These are phyloP conservation scores for Basidiobolus meristosporus DNA, from an alignment of 371 early-diverging fungal genomes.

Conservation along the genomic window DNA sequence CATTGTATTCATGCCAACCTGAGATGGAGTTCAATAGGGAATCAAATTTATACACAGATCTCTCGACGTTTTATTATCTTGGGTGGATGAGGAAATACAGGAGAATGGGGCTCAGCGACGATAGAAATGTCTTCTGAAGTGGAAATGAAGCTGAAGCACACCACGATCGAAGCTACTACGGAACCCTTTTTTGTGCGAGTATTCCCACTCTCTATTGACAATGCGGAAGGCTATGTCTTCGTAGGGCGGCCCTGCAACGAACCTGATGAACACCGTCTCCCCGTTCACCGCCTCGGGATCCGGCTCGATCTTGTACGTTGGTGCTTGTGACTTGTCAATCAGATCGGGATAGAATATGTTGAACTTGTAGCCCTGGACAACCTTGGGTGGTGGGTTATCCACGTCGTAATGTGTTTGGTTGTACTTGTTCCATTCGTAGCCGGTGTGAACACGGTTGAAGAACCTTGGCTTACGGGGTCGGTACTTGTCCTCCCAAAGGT, in stretches of 20 bases:
- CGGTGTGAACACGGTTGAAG: conserved; percentile 87
- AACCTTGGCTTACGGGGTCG: conserved; percentile 85
- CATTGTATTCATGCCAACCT: no score
- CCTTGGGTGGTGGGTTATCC: conserved; percentile 94
- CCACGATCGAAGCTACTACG: conserved; percentile 77
- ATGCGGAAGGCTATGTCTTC: conserved; percentile 91
- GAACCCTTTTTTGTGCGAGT: conserved; percentile 80
- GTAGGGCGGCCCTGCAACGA: conserved; percentile 87
- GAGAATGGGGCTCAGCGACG: conserved; percentile 27
- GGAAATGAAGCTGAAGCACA: conserved; percentile 80
- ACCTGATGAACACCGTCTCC: conserved; percentile 70
- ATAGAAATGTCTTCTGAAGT: conserved; percentile 75
- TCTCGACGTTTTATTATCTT: no score
- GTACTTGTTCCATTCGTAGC: conserved; percentile 97
- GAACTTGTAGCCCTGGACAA: conserved; percentile 90
- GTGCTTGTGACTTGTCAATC: conserved; percentile 69
- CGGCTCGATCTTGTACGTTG: conserved; percentile 66
- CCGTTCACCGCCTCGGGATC: conserved; percentile 36
- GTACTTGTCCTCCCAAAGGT: conserved; percentile 82
- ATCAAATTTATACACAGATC: no score
- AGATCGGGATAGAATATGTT: conserved; percentile 95
- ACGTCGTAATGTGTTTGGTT: conserved; percentile 91
- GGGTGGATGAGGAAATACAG: no score
- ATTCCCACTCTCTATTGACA: conserved; percentile 90
- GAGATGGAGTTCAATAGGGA: no score